Base-by-base conservation (phyloP, 257 asterid species). In the Nicotiana paniculata region DNA sequence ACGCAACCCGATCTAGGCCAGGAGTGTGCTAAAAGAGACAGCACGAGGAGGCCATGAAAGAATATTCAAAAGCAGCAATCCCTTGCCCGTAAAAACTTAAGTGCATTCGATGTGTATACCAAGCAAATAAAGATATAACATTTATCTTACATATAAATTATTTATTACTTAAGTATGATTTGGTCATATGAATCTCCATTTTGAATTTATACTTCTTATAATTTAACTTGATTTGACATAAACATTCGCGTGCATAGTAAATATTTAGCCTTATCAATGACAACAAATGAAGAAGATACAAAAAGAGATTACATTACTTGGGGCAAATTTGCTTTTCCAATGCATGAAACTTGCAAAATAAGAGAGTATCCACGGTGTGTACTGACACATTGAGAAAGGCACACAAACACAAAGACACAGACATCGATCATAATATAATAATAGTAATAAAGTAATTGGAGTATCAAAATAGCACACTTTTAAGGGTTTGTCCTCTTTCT, bases 401-500 rank as follows among this genome's bases (percentile, higher is more conserved):
- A 48, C 79, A 74, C 35, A 70, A 33, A 46, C 6, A 28, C 48
- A 43, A 1, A 7, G 48, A 43, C 79, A 74, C 35, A 70, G 59
- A 46, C 6, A 28, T 48, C 26, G 62, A 48, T 46, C 79, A 48
- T 13, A 48, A 15, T 13, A 24, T 13, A 48, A 12, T 13, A 72
- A 12, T 39, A 30, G 3, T 30, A 72, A 46, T 72, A 24, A 46
- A n/a, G n/a, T 57, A 57, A 57, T 57, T 16, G 33, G 33, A 61
- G 32, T 61, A 61, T 61, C 15, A 61, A 24, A 28, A 64, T 28
- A 28, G 9, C n/a, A 24, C 21, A 21, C 61, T 24, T 46, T 39
- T 74, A 12, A 15, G 79, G 58, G 10, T 48, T 74, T 74, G 63
- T 48, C 79, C 26, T 68, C 61, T 83, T 86, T 86, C 48, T 83